Percentiles rank a stretch among this genome's conserved stretches.
Evolutionary conservation across 495 filamentous ascomycete genomes (phyloP).

Genomic region (Podospora sp.): DNA sequence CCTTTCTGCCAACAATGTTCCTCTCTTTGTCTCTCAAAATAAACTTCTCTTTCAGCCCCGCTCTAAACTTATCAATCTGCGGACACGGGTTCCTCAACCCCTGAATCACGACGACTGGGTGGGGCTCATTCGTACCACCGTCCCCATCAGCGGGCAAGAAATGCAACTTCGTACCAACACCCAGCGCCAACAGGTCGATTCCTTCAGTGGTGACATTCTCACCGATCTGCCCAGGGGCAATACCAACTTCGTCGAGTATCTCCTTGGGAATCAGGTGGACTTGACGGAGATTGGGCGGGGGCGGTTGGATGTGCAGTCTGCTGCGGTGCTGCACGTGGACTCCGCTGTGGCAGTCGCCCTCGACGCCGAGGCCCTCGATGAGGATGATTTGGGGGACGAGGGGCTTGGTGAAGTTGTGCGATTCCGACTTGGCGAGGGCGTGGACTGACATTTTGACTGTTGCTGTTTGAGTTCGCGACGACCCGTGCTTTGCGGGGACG

Average conservation of each 20-base stretch:
- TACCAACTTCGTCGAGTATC: constrained; percentile 9
- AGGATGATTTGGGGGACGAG: constrained; percentile 10
- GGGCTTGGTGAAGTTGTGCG: constrained; percentile 22
- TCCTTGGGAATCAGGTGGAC: constrained; percentile 23
- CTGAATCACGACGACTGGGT: constrained; percentile 19
- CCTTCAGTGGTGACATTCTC: constrained; percentile 23
- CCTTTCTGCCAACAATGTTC: constrained; percentile 16
- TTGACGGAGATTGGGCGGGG: constrained; percentile 23
- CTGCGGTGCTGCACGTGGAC: constrained; percentile 20
- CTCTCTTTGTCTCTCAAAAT: constrained; percentile 15
- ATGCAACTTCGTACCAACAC: constrained; percentile 17
- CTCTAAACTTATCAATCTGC: constrained; percentile 23
- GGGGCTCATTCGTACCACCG: not conserved
- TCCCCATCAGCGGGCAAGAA: constrained; percentile 10
- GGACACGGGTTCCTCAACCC: constrained; percentile 24
- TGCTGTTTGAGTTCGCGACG: not conserved
- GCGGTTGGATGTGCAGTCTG: constrained; percentile 16
- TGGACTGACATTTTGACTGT: not conserved
- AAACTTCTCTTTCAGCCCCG: constrained; percentile 21
- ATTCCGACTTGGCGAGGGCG: constrained; percentile 7
- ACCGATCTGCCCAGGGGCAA: constrained; percentile 18
- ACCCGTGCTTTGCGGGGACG: not conserved
- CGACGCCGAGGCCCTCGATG: constrained; percentile 17
- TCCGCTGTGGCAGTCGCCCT: constrained; percentile 24
- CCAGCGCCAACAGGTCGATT: constrained; percentile 16